These are phyloP conservation scores for Aspergillus cristatus DNA, from an alignment of 495 filamentous ascomycete genomes.

Conservation along the genomic window DNA sequence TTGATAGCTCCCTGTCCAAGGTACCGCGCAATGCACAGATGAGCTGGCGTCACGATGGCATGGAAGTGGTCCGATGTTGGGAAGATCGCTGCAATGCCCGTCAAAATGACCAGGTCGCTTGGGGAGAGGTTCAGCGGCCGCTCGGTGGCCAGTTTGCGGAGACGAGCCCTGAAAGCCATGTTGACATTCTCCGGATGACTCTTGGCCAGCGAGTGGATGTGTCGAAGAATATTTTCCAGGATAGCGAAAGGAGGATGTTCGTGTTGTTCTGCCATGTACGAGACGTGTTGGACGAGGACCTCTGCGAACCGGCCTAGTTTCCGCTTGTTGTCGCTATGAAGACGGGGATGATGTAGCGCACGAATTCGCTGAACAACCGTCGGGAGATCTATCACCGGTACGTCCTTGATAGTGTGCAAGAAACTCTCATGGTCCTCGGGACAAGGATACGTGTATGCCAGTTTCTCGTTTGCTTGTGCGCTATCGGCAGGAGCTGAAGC, in stretches of 20 bases:
- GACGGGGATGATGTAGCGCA: conserved; percentile 79
- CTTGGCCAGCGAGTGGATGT: conserved; percentile 82
- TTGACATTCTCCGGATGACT: conserved; percentile 68
- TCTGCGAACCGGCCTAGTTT: conserved; percentile 67
- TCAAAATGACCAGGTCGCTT: conserved; percentile 73
- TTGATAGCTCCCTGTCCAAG: conserved; percentile 67
- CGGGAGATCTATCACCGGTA: conserved; percentile 56
- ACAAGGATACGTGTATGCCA: conserved; percentile 79
- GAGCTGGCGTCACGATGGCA: conserved; percentile 80
- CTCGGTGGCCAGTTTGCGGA: conserved; percentile 53
- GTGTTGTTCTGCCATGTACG: conserved; percentile 49
- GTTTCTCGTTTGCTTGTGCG: conserved; percentile 34
- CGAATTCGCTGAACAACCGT: conserved; percentile 82
- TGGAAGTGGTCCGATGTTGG: conserved; percentile 97
- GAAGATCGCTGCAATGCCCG: conserved; percentile 75
- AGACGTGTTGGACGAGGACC: conserved; percentile 70
- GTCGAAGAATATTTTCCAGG: conserved; percentile 60
- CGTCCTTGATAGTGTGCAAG: conserved; percentile 49
- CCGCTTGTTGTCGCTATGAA: conserved; percentile 72
- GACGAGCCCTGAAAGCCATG: conserved; percentile 61
- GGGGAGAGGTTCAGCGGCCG: conserved; percentile 52
- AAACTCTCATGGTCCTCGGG: conserved; percentile 69
- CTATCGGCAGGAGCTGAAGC: conserved; percentile 16
- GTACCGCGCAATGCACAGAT: conserved; percentile 68
- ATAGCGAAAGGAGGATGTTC: conserved; percentile 46